These are phyloP conservation scores for Acanthamoeba healyi DNA, from an alignment of 208 protist genomes.

Conservation along the genomic window DNA sequence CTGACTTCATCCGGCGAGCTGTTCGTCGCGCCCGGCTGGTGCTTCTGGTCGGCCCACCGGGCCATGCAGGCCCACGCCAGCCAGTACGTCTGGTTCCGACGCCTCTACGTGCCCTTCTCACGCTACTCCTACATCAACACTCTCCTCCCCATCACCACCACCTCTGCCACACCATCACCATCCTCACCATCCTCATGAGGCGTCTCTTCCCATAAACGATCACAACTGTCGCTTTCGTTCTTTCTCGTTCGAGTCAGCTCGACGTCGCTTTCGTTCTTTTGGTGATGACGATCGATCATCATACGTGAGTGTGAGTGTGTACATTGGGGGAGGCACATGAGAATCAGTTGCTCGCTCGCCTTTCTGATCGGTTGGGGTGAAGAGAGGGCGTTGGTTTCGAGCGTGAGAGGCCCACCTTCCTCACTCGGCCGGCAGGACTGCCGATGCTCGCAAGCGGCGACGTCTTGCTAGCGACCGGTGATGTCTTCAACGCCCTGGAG, in stretches of 20 bases:
- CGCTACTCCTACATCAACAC: conserved; percentile 96
- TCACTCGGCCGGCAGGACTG: neutral
- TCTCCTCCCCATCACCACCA: conserved; percentile 64
- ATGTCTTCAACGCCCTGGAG: no score
- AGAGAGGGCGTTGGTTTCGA: neutral
- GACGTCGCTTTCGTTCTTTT: no score
- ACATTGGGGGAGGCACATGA: neutral
- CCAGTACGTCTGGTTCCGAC: conserved; percentile 98
- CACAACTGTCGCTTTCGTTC: neutral
- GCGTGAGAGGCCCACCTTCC: neutral
- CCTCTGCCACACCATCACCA: neutral
- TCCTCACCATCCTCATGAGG: neutral
- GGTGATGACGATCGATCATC: no score
- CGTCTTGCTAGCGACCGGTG: neutral
- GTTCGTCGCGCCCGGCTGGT: neutral
- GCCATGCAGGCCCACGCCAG: conserved; percentile 94
- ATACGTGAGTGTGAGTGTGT: no score
- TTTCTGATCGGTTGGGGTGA: neutral
- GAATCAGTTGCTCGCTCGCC: neutral
- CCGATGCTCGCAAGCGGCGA: no score
- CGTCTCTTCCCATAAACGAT: no score
- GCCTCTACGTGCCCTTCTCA: conserved; percentile 96
- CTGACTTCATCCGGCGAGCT: neutral
- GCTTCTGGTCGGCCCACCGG: conserved; percentile 1
- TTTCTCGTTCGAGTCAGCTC: no score